Conservation (phyloP, 352 stramenopile species). For the Phytopythium oedochilum region DNA sequence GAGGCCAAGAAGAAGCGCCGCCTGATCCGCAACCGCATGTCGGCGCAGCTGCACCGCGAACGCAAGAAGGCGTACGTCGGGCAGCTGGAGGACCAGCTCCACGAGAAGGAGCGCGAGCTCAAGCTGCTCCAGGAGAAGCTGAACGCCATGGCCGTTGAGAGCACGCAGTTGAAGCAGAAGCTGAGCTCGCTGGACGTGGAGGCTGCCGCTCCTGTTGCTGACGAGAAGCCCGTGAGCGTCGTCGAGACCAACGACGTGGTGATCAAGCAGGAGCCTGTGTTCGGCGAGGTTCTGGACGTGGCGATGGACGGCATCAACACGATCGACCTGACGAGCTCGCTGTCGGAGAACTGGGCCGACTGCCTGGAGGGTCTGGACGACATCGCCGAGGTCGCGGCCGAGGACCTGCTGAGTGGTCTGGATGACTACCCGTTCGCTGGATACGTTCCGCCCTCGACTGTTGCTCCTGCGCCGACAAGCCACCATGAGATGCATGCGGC, state of each 20-base stretch:
- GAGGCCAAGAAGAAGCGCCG: slow-evolving; percentile 89
- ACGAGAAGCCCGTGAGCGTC: slow-evolving; percentile 8
- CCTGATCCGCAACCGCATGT: slow-evolving; percentile 87
- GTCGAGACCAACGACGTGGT: slow-evolving; percentile 22
- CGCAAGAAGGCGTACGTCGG: slow-evolving; percentile 88
- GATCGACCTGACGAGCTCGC: slow-evolving; percentile 12
- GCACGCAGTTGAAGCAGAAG: slow-evolving; percentile 54
- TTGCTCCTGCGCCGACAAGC: slow-evolving; percentile 10
- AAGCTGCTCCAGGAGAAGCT: slow-evolving; percentile 72
- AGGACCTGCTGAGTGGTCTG: slow-evolving; percentile 70
- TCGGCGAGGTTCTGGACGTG: slow-evolving; percentile 22
- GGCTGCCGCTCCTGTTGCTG: slow-evolving; percentile 16
- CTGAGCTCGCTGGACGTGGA: slow-evolving; percentile 15
- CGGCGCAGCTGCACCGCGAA: slow-evolving; percentile 80
- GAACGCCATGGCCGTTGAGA: slow-evolving; percentile 62
- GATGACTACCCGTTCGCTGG: slow-evolving; percentile 53
- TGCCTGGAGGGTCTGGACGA: slow-evolving; percentile 62
- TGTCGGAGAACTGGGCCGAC: slow-evolving; percentile 41
- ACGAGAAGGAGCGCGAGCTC: slow-evolving; percentile 79
- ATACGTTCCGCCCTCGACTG: slow-evolving; percentile 8
- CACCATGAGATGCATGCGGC: slow-evolving; percentile 75
- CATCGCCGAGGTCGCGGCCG: slow-evolving; percentile 46
- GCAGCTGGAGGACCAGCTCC: slow-evolving; percentile 78
- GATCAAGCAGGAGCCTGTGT: slow-evolving; percentile 59
- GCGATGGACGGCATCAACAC: slow-evolving; percentile 24